Conservation (phyloP, 2,329 filamentous ascomycete genomes). For the Diplodia sapinea region DNA sequence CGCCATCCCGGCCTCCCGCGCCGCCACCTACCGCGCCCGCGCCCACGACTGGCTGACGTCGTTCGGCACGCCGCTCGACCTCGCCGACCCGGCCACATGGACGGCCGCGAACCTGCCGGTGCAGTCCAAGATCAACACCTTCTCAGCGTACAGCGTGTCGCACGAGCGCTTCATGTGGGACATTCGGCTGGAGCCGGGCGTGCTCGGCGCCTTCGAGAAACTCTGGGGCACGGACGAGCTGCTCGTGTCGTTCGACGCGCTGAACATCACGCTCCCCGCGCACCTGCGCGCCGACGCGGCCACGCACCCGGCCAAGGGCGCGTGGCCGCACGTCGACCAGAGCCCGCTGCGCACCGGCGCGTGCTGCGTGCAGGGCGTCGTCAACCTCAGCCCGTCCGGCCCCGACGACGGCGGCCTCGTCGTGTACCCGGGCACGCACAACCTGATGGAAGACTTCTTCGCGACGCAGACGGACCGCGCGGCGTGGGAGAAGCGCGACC, state of each 20-base stretch:
- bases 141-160: conserved; percentile 42
- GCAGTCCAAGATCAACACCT: conserved; percentile 40
- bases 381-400: conserved; percentile 52
- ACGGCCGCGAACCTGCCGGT: conserved; percentile 47
- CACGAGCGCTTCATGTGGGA: conserved; percentile 54
- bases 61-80: conserved; percentile 51
- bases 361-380: conserved; percentile 59
- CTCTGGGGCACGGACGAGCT: conserved; percentile 49
- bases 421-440: conserved; percentile 43
- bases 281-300: conserved; percentile 35
- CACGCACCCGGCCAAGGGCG: conserved; percentile 38
- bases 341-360: conserved; percentile 51
- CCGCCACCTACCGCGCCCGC: conserved; percentile 50
- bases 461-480: conserved; percentile 42
- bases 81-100: conserved; percentile 44
- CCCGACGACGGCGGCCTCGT: conserved; percentile 48
- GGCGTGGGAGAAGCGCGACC: conserved; percentile 38
- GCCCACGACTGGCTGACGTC: conserved; percentile 52
- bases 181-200: conserved; percentile 47
- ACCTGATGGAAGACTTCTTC: conserved; percentile 43
- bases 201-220: conserved; percentile 46
- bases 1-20: conserved; percentile 47
- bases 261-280: conserved; percentile 48
- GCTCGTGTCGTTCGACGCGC: conserved; percentile 47
- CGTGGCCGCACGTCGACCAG: conserved; percentile 48